phyloP scores from a whole-genome alignment of 1,139 yeast genomes.

The Taiozyma sp. region DNA sequence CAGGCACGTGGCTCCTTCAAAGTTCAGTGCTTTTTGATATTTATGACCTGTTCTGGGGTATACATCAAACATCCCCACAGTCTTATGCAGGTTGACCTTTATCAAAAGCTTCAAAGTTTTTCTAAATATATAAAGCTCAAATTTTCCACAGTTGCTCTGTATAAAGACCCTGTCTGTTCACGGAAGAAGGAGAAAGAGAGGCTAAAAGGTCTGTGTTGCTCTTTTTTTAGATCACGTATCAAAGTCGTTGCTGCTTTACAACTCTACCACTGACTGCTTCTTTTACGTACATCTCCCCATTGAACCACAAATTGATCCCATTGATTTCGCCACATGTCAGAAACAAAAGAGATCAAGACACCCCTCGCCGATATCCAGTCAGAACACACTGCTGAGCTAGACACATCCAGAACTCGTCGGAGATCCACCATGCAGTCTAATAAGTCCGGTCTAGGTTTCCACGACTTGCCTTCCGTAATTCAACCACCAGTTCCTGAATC shows the following conservation, averaged over 20 bases:
- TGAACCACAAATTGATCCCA: background rate
- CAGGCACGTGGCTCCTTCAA: too few species aligned
- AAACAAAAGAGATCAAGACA: background rate
- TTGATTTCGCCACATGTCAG: background rate
- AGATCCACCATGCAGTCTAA: background rate
- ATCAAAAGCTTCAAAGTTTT: too few species aligned
- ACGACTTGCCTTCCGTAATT: slow-evolving; percentile 5
- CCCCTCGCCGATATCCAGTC: background rate
- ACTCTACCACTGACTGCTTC: background rate
- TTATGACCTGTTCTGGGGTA: too few species aligned
- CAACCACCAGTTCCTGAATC: slow-evolving; percentile 30
- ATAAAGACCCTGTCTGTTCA: too few species aligned
- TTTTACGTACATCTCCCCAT: background rate
- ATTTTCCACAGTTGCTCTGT: too few species aligned
- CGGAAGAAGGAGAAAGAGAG: too few species aligned
- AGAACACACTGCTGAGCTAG: background rate
- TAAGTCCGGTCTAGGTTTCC: background rate
- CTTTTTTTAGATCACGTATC: too few species aligned
- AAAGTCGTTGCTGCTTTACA: background rate
- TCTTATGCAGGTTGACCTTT: too few species aligned
- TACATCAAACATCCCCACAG: too few species aligned
- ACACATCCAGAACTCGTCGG: background rate
- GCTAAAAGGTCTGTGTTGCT: too few species aligned
- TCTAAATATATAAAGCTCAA: too few species aligned
- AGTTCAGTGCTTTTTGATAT: too few species aligned